These are phyloP conservation scores for Fusarium neocosmosporiellum DNA, from an alignment of 2,329 filamentous ascomycete species.

Conservation along the genomic window DNA sequence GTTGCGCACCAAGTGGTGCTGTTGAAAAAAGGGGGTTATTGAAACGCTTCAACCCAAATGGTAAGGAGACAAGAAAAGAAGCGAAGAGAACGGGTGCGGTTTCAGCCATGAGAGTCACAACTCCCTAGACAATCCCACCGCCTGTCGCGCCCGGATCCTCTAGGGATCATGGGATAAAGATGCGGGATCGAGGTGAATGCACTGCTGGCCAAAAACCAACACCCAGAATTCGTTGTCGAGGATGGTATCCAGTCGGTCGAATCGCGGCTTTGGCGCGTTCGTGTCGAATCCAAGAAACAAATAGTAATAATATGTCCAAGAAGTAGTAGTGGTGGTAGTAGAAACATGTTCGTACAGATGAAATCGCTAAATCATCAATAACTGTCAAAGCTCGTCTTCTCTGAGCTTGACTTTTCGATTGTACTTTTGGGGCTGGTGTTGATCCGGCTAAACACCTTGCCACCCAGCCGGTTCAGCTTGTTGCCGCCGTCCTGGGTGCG, in stretches of 20 bases:
- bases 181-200: constrained; percentile 17
- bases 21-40: constrained; percentile 31
- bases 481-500: constrained; percentile 55
- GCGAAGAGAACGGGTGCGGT: constrained; percentile 18
- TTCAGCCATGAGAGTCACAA: constrained; percentile 32
- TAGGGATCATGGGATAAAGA: constrained; percentile 32
- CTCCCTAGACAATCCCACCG: constrained; percentile 29
- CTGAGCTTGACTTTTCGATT: constrained; percentile 63
- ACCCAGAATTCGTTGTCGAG: constrained; percentile 29
- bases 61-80: constrained; percentile 7
- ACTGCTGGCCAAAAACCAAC: constrained; percentile 5
- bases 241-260: constrained; percentile 12
- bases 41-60: constrained; percentile 33
- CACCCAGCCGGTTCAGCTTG: constrained; percentile 67
- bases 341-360: constrained; percentile 37
- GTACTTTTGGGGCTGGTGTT: constrained; percentile 64
- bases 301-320: constrained; percentile 40
- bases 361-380: constrained; percentile 40
- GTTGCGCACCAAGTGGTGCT: constrained; percentile 29
- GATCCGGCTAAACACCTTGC: constrained; percentile 67
- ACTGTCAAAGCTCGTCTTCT: constrained; percentile 60
- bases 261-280: constrained; percentile 20
- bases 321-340: constrained; percentile 14
- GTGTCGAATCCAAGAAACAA: constrained; percentile 35
- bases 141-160: constrained; percentile 34